phyloP scores from a whole-genome alignment of 495 filamentous ascomycete species.

The Penicillium taxi region DNA sequence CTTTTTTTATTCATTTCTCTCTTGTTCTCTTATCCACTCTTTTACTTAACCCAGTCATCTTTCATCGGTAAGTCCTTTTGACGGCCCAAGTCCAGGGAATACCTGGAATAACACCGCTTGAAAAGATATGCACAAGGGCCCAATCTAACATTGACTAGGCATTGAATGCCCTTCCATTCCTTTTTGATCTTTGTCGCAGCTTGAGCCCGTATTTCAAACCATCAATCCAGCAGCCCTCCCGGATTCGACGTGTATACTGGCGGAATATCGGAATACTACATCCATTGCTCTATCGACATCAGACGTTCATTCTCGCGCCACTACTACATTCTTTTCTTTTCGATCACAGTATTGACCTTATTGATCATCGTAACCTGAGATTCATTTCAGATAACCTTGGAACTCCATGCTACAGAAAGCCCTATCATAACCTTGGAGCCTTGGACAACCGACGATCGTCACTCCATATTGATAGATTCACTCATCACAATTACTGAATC shows the following conservation, averaged over 20 bases:
- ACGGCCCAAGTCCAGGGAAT: neutral
- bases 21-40: constrained; percentile 13
- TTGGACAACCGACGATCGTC: too few species aligned
- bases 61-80: constrained; percentile 7
- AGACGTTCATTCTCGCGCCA: constrained; percentile 5
- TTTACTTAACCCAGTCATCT: constrained; percentile 1
- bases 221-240: constrained; percentile 1
- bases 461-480: too few species aligned
- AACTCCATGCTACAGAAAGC: too few species aligned
- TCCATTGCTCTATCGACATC: constrained; percentile 6
- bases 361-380: neutral
- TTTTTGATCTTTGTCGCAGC: constrained; percentile 14
- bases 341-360: constrained; percentile 14
- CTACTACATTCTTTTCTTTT: constrained; percentile 8
- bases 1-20: too few species aligned
- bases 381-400: too few species aligned
- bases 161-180: constrained; percentile 33
- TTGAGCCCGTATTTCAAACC: constrained; percentile 10
- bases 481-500: too few species aligned
- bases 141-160: constrained; percentile 16
- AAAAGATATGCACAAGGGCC: neutral
- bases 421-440: too few species aligned
- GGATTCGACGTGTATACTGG: too few species aligned
- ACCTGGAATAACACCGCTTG: neutral
- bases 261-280: neutral